phyloP scores from a whole-genome alignment of 1,284 basidiomycete species.

The Ceratobasidium sp. region DNA sequence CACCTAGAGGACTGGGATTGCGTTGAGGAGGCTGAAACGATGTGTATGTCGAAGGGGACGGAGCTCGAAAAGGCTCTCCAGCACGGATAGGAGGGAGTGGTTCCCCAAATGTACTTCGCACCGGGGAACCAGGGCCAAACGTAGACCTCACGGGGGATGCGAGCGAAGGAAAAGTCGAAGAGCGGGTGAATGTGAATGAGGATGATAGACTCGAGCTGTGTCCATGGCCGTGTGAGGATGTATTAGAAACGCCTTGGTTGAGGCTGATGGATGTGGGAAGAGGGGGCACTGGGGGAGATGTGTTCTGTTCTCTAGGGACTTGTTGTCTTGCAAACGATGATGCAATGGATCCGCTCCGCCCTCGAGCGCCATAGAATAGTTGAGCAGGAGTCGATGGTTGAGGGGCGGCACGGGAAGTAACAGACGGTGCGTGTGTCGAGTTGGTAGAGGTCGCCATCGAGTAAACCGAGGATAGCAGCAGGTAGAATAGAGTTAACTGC shows the following conservation, averaged over 20 bases:
- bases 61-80: conserved; percentile 19
- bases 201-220: conserved; percentile 15
- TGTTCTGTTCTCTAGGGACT: conserved; percentile 11
- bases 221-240: not conserved
- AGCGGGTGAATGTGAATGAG: conserved; percentile 23
- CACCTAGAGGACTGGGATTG: conserved; percentile 23
- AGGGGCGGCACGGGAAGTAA: too few relatives aligned
- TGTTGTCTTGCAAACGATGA: conserved; percentile 37
- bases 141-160: conserved; percentile 12
- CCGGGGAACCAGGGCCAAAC: conserved; percentile 17
- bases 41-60: not conserved
- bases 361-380: conserved; percentile 32
- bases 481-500: conserved; percentile 7
- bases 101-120: conserved; percentile 18
- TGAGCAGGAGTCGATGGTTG: conserved; percentile 12
- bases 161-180: conserved; percentile 29
- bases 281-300: conserved; percentile 15
- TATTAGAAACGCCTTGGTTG: not conserved
- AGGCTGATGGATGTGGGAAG: conserved; percentile 7
- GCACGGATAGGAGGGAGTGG: conserved; percentile 23
- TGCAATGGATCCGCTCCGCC: conserved; percentile 31
- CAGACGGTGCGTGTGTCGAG: not conserved
- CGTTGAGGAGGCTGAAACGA: not conserved
- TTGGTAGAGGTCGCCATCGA: conserved; percentile 11
- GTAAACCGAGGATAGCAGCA: not conserved